Evolutionary conservation across 768 basidiomycete genomes (phyloP).

Genomic region (Termitomyces sp.): DNA sequence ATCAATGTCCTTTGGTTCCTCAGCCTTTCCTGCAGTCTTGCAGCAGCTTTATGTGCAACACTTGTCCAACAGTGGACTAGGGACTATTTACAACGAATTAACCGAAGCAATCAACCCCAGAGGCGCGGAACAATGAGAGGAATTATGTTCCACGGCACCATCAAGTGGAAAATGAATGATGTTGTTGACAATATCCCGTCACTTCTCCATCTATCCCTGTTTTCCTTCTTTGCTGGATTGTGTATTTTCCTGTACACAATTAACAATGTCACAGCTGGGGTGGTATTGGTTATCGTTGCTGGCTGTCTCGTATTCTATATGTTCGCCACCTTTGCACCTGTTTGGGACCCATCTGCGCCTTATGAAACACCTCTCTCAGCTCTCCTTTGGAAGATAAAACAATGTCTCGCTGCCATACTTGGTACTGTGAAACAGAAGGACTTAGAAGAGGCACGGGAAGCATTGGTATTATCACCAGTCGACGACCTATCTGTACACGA

Average conservation of each 20-base stretch:
- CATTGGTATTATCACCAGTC: too few relatives aligned
- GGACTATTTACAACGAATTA: slow-evolving; percentile 1
- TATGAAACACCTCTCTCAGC: slow-evolving; percentile 1
- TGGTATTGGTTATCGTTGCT: not conserved
- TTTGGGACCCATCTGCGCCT: not conserved
- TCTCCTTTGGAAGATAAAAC: not conserved
- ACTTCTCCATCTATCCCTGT: slow-evolving; percentile 2
- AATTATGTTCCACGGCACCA: not conserved
- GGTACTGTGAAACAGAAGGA: too few relatives aligned
- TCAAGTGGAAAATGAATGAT: slow-evolving; percentile 5
- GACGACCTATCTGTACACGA: too few relatives aligned
- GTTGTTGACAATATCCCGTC: slow-evolving; percentile 3
- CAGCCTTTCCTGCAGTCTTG: slow-evolving; percentile 13
- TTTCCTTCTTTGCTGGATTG: not conserved
- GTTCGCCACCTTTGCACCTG: slow-evolving; percentile 3
- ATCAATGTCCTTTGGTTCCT: too few relatives aligned
- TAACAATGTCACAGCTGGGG: not conserved
- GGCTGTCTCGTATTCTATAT: not conserved
- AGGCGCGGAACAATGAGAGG: not conserved
- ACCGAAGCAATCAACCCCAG: not conserved
- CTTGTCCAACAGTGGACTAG: slow-evolving; percentile 10
- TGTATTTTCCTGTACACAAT: not conserved
- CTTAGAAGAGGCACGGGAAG: too few relatives aligned
- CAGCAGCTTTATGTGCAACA: slow-evolving; percentile 24
- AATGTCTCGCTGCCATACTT: too few relatives aligned